Evolutionary conservation across 2,329 filamentous ascomycete species (phyloP).

Genomic region (Pyrenophora teres): DNA sequence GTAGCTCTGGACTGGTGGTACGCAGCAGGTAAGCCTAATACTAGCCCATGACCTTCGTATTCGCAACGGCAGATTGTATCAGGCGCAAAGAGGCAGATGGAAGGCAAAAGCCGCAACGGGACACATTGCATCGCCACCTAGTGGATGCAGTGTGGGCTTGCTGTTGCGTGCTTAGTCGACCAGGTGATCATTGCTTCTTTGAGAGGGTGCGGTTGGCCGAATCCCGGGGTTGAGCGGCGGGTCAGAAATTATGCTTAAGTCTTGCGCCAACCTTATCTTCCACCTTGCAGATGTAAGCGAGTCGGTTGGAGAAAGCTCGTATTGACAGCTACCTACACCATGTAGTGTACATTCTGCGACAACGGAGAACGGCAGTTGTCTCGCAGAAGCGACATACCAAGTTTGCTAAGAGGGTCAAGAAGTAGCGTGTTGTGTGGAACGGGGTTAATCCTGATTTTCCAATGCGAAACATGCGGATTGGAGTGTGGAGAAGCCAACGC

Average conservation of each 20-base stretch:
- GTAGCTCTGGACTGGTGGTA: slow-evolving; percentile 15
- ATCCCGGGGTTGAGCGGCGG: slow-evolving; percentile 31
- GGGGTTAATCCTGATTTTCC: neutral
- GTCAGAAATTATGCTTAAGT: slow-evolving; percentile 45
- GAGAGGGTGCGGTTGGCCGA: slow-evolving; percentile 4
- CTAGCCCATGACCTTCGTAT: neutral
- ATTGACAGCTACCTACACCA: neutral
- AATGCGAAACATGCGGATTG: neutral
- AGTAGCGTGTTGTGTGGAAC: neutral
- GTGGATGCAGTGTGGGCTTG: neutral
- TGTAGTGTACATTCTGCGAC: neutral
- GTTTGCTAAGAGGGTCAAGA: neutral
- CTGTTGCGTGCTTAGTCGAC: slow-evolving; percentile 2
- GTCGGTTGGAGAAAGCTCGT: slow-evolving; percentile 18
- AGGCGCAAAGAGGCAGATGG: neutral
- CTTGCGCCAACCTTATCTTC: slow-evolving; percentile 44
- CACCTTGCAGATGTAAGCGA: slow-evolving; percentile 35
- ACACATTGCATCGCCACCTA: slow-evolving; percentile 1
- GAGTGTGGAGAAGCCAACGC: slow-evolving; percentile 17
- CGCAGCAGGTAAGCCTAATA: slow-evolving; percentile 4
- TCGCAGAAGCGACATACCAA: neutral
- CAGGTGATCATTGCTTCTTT: neutral
- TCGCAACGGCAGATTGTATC: neutral
- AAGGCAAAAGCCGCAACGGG: neutral
- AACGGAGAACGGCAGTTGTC: neutral